These are phyloP conservation scores for Vigna unguiculata DNA, from an alignment of 306 rosid species.

Conservation along the genomic window DNA sequence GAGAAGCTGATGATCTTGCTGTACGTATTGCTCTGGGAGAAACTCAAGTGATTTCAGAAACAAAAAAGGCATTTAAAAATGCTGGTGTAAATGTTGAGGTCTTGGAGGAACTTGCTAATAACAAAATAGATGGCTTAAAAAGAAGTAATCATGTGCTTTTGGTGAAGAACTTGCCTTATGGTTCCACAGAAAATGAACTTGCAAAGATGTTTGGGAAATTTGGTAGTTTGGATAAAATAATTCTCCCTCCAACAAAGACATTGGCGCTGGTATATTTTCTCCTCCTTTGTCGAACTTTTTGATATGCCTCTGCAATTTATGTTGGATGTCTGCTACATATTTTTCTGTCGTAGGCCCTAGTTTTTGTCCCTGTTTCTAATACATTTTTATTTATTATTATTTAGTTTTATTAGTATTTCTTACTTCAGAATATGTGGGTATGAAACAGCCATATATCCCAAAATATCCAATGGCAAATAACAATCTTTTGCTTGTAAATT, in stretches of 20 bases:
- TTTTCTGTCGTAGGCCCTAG: slow-evolving; percentile 1
- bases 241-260: slow-evolving; percentile 87
- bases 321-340: slow-evolving; percentile 4
- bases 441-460: background rate
- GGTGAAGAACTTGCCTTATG: slow-evolving; percentile 93
- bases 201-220: slow-evolving; percentile 80
- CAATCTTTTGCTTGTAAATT: slow-evolving; percentile 5
- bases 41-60: slow-evolving; percentile 87
- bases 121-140: slow-evolving; percentile 70
- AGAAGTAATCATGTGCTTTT: slow-evolving; percentile 89
- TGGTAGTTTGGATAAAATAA: slow-evolving; percentile 87
- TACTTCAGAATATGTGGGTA: slow-evolving; percentile 2
- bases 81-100: slow-evolving; percentile 88
- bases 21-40: slow-evolving; percentile 88
- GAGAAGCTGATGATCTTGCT: slow-evolving; percentile 88
- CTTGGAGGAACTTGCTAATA: slow-evolving; percentile 71
- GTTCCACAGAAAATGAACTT: slow-evolving; percentile 85
- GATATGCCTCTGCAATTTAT: slow-evolving; percentile 26
- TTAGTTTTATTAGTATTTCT: slow-evolving; percentile 1
- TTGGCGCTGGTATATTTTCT: slow-evolving; percentile 79
- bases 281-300: slow-evolving; percentile 12
- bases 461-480: slow-evolving; percentile 22
- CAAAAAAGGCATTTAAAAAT: slow-evolving; percentile 77
- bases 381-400: background rate
- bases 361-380: slow-evolving; percentile 1